These are phyloP conservation scores for Scortechinia acanthostroma DNA, from an alignment of 2,329 filamentous ascomycete genomes.

Conservation along the genomic window DNA sequence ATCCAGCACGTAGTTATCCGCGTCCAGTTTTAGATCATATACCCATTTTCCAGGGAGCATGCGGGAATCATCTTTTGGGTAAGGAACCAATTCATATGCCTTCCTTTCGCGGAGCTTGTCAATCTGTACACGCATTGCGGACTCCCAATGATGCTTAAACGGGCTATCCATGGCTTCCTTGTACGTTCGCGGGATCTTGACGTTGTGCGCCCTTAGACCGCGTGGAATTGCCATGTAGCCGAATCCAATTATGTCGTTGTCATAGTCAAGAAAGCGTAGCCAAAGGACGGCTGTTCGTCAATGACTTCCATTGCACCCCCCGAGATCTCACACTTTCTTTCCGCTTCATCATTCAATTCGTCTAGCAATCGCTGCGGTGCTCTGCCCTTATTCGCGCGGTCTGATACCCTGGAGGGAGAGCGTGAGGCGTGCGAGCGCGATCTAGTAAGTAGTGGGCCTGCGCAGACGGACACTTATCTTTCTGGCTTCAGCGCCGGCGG, in stretches of 20 bases:
- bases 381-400: no score
- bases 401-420: no score
- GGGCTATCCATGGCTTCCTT: not conserved
- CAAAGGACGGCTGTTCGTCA: not conserved
- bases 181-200: not conserved
- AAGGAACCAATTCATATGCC: not conserved
- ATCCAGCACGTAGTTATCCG: not conserved
- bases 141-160: not conserved
- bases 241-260: constrained; percentile 1
- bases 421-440: no score
- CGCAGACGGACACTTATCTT: not conserved
- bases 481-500: not conserved
- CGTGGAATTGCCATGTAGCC: not conserved
- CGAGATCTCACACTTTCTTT: not conserved
- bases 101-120: not conserved
- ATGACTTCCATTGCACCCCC: not conserved
- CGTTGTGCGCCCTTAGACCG: not conserved
- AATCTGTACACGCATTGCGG: not conserved
- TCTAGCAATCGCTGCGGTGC: no score
- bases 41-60: not conserved
- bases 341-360: no score
- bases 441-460: no score
- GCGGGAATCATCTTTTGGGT: not conserved
- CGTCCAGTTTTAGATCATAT: not conserved
- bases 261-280: not conserved